A percentile compares a stretch with the other conserved stretches of the same genome.
Conservation (phyloP, 257 asterid species). For the Gynochthodes officinalis region DNA sequence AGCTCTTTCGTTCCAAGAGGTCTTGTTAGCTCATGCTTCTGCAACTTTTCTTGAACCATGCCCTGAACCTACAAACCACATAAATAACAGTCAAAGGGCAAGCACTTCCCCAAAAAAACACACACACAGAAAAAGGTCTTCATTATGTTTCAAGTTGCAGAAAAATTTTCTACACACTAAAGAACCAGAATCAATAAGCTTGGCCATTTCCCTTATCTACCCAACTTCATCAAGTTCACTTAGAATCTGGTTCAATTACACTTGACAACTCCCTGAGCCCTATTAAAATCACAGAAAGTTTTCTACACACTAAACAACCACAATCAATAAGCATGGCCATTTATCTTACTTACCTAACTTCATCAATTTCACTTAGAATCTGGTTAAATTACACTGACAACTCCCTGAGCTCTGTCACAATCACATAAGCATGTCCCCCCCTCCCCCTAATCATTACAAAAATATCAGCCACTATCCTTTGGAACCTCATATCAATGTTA, state of each 20-base stretch:
- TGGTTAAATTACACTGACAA: neutral
- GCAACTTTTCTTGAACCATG: slow-evolving; percentile 55
- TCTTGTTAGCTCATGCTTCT: slow-evolving; percentile 68
- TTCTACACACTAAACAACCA: neutral
- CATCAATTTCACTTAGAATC: neutral
- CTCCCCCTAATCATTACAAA: too few species aligned
- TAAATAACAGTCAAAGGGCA: neutral
- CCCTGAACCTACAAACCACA: slow-evolving; percentile 58
- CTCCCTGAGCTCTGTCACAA: too few species aligned
- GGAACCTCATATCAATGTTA: too few species aligned
- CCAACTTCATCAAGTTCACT: neutral
- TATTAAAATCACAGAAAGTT: too few species aligned
- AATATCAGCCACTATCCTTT: too few species aligned
- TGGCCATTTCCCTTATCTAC: neutral
- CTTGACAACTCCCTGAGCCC: too few species aligned
- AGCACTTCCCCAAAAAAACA: neutral
- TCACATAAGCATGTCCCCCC: too few species aligned
- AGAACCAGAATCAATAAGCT: neutral
- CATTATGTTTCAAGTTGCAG: neutral
- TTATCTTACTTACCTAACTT: too few species aligned
- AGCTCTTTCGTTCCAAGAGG: slow-evolving; percentile 78
- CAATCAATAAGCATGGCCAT: neutral
- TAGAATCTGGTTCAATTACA: too few species aligned
- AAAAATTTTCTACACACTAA: neutral
- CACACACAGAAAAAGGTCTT: neutral